A percentile compares a stretch with the other conserved stretches of the same genome.
These are phyloP conservation scores for Chytriomyces sp. DNA, from an alignment of 192 early-diverging fungal genomes.

Conservation along the genomic window DNA sequence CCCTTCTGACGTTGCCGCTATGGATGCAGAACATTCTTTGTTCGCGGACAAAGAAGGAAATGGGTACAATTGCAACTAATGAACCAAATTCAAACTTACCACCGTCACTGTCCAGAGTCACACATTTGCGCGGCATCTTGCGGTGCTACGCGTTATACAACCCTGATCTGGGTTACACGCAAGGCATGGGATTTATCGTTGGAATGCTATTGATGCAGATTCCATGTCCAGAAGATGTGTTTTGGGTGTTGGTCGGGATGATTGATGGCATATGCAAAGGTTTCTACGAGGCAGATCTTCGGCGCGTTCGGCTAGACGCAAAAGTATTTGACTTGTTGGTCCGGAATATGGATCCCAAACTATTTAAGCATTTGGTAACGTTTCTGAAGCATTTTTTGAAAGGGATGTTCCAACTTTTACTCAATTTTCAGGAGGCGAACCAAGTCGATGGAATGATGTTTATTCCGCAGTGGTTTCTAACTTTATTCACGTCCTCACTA, in stretches of 20 bases:
- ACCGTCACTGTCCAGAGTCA: conserved; percentile 37
- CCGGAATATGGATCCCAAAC: conserved; percentile 65
- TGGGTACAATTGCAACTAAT: conserved; percentile 38
- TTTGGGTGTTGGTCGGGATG: conserved; percentile 84
- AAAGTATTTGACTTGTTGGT: conserved; percentile 80
- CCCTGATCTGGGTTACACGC: conserved; percentile 86
- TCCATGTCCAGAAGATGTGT: conserved; percentile 77
- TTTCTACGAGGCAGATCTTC: conserved; percentile 77
- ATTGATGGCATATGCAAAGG: conserved; percentile 75
- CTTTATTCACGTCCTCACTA: conserved; percentile 82
- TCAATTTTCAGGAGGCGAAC: conserved; percentile 58
- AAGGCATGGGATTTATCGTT: conserved; percentile 93
- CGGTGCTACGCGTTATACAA: conserved; percentile 90
- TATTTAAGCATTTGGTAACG: conserved; percentile 73
- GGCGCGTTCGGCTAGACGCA: conserved; percentile 80
- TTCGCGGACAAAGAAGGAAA: conserved; percentile 71
- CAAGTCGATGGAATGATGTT: conserved; percentile 88
- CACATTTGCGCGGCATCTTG: conserved; percentile 73
- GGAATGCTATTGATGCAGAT: conserved; percentile 91
- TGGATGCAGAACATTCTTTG: conserved; percentile 68
- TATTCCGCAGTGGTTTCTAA: conserved; percentile 93
- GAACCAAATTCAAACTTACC: conserved; percentile 20
- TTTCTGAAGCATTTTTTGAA: neutral
- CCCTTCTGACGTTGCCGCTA: neutral
- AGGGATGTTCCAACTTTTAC: neutral